Evolutionary conservation across 2,329 filamentous ascomycete species (phyloP).

Genomic region (Cytospora mali): DNA sequence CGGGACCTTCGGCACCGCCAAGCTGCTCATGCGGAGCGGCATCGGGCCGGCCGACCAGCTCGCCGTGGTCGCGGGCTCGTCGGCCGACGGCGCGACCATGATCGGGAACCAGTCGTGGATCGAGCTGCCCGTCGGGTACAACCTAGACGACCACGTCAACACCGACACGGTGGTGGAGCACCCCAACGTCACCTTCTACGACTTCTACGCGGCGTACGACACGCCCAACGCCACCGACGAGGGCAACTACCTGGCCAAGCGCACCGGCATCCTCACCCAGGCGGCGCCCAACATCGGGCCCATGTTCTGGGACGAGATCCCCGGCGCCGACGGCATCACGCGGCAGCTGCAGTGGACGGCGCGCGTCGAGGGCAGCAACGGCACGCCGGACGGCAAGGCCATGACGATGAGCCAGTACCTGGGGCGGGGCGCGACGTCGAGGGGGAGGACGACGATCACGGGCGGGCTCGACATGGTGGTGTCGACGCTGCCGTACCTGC

Average conservation of each 20-base stretch:
- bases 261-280: conserved; percentile 63
- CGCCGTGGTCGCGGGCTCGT: conserved; percentile 51
- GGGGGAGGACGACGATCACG: conserved; percentile 64
- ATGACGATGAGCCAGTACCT: conserved; percentile 65
- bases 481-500: conserved; percentile 61
- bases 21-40: conserved; percentile 67
- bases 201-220: conserved; percentile 65
- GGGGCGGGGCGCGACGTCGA: conserved; percentile 63
- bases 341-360: conserved; percentile 69
- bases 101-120: conserved; percentile 57
- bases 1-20: conserved; percentile 70
- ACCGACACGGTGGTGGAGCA: conserved; percentile 51
- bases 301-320: conserved; percentile 62
- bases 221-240: conserved; percentile 48
- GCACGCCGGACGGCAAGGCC: conserved; percentile 38
- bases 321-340: conserved; percentile 59
- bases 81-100: conserved; percentile 53
- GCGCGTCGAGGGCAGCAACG: conserved; percentile 43
- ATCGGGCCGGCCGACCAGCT: conserved; percentile 67
- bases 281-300: conserved; percentile 68
- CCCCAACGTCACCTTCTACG: conserved; percentile 57
- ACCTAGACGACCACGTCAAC: conserved; percentile 57
- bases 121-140: conserved; percentile 58
- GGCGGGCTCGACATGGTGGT: conserved; percentile 62
- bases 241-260: conserved; percentile 48